These are phyloP conservation scores for Phytophthora ohioensis DNA, from an alignment of 352 stramenopile species.

Conservation along the genomic window DNA sequence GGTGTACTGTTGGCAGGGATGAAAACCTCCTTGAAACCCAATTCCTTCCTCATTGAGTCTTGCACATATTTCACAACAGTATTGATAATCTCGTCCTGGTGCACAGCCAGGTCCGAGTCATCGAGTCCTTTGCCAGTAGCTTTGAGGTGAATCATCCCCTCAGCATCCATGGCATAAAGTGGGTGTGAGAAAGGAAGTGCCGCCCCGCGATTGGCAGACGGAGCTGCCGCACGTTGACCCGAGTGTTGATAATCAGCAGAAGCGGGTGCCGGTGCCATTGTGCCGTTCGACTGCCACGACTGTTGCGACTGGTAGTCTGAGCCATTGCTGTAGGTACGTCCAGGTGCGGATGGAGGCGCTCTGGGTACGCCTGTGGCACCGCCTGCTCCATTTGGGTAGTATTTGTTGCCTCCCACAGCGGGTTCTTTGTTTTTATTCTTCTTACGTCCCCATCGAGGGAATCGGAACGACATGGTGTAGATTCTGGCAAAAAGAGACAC, in stretches of 20 bases:
- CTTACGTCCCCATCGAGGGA: constrained; percentile 77
- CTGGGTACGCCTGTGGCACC: constrained; percentile 25
- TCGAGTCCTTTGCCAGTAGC: constrained; percentile 84
- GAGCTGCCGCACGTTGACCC: not conserved
- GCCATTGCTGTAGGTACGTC: constrained; percentile 55
- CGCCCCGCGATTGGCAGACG: constrained; percentile 32
- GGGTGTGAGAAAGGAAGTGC: constrained; percentile 78
- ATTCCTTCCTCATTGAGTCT: constrained; percentile 82
- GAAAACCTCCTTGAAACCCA: constrained; percentile 83
- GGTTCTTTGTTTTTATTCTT: constrained; percentile 70
- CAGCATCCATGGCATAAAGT: constrained; percentile 85
- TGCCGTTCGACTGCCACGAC: constrained; percentile 35
- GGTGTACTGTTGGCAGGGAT: constrained; percentile 72
- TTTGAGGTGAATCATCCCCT: constrained; percentile 89
- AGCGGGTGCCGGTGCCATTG: constrained; percentile 32
- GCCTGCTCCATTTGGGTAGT: constrained; percentile 35
- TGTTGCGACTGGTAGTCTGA: constrained; percentile 46
- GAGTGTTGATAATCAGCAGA: constrained; percentile 18
- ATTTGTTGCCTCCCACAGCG: constrained; percentile 47
- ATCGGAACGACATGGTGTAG: constrained; percentile 71
- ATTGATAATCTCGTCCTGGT: constrained; percentile 91
- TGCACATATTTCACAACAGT: constrained; percentile 88
- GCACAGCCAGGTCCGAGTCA: constrained; percentile 86
- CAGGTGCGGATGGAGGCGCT: constrained; percentile 53
- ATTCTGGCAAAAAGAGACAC: constrained; percentile 9